Base-by-base conservation (phyloP, 768 basidiomycete species). In the Tylopilus subfusipes region DNA sequence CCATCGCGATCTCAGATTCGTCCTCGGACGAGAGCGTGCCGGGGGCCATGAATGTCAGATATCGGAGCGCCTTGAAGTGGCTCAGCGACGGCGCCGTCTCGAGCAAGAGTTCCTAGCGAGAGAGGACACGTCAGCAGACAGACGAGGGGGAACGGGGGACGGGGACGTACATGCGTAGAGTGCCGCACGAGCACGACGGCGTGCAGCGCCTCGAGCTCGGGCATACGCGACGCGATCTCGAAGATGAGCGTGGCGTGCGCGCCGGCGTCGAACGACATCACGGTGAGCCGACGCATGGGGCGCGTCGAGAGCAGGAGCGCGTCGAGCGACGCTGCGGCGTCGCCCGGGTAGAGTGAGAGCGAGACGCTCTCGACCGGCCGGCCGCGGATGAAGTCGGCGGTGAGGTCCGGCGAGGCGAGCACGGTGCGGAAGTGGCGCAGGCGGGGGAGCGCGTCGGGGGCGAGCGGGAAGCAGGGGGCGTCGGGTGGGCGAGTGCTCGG, bases 21-120 rank as follows among this genome's bases (percentile, higher is more conserved):
- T 78, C 73, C 10, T 71, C 60, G 22, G 61, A 48, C 43, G 52
- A 27, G 18, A 38, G 40, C 21, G 58, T 2, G 16, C 68, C 68
- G 6, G 77, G 75, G 2, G 81, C 80, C 75, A 86, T 83, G 62
- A 83, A 82, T 9, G 84, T 85, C 21, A 85, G 75, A 54, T 82
- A 84, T 57, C 62, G 56, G 9, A 79, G 62, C 16, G 70, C 65
- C 42, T 66, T 77, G 55, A 86, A 85, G 4, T 66, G 66, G 21
- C 68, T 55, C 4, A 85, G 68, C 27, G 71, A 62, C 0, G 70
- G 63, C 0, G 75, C 75, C 0, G 74, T 72, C 19, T 72, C 76
- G 49, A 77, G 63, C 10, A 85, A 62, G 11, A 73, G 63, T 24
- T 74, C 73, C 81, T 82, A n/a, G 1, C 19, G 2, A 6, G 5